A percentile compares a stretch with the other conserved stretches of the same genome.
Evolutionary conservation across 2,329 filamentous ascomycete species (phyloP).

Genomic region (Graphium sp.): DNA sequence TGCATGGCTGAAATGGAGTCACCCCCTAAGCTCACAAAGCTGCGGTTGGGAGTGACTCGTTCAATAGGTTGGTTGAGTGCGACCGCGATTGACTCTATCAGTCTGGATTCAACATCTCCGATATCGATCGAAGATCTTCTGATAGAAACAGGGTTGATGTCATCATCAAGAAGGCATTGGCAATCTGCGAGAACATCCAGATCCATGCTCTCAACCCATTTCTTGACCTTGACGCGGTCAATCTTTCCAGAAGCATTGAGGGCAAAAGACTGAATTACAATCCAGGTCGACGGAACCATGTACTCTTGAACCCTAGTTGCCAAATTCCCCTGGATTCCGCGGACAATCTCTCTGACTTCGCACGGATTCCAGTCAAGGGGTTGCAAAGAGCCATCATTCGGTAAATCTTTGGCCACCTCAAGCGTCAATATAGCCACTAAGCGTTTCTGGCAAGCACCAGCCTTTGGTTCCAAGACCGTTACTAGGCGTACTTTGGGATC

Average conservation of each 20-base stretch:
- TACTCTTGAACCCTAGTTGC: conserved; percentile 16
- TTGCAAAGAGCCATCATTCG: too few relatives aligned
- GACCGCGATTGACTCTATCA: conserved; percentile 1
- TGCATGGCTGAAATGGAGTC: conserved; percentile 26
- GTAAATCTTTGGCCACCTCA: too few relatives aligned
- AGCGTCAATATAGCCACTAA: too few relatives aligned
- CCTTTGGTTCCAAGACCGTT: too few relatives aligned
- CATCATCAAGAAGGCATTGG: conserved; percentile 1
- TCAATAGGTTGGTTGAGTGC: conserved; percentile 8
- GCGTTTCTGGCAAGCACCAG: too few relatives aligned
- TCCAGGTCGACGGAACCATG: conserved; percentile 16
- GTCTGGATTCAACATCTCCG: neutral
- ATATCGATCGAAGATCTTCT: conserved; percentile 12
- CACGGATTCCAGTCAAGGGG: too few relatives aligned
- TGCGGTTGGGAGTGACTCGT: conserved; percentile 12
- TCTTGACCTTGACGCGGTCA: conserved; percentile 17
- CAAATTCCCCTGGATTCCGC: conserved; percentile 14
- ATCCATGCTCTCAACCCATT: conserved; percentile 25
- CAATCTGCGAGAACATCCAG: conserved; percentile 9
- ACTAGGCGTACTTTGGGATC: too few relatives aligned
- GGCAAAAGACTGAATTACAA: conserved; percentile 12
- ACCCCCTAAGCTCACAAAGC: conserved; percentile 22
- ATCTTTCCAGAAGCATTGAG: conserved; percentile 12
- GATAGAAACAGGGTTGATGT: conserved; percentile 7
- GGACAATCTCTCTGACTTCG: too few relatives aligned